Percentiles rank a stretch among this genome's conserved stretches.
Conservation (phyloP, 768 basidiomycete species). For the Collybia sp. region DNA sequence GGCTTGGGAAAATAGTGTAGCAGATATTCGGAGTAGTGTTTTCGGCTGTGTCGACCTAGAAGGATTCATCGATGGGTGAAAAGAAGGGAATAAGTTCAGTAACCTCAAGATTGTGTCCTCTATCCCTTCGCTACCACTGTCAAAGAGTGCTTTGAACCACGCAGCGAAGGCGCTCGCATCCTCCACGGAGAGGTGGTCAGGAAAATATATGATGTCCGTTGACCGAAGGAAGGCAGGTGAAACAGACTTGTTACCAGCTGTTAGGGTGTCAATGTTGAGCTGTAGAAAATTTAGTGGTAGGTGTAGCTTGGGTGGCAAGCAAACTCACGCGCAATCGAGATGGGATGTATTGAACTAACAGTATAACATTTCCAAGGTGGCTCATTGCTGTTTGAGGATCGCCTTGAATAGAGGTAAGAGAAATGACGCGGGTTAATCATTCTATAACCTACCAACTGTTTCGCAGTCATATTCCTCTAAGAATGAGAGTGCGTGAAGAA, state of each 20-base stretch:
- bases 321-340: slow-evolving; percentile 58
- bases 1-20: slow-evolving; percentile 63
- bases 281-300: slow-evolving; percentile 19
- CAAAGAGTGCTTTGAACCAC: slow-evolving; percentile 81
- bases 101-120: slow-evolving; percentile 75
- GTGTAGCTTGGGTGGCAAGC: neutral
- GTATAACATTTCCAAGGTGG: slow-evolving; percentile 73
- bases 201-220: slow-evolving; percentile 37
- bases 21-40: slow-evolving; percentile 60
- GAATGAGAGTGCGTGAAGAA: slow-evolving; percentile 56
- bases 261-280: slow-evolving; percentile 47
- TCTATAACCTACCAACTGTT: slow-evolving; percentile 57
- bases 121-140: slow-evolving; percentile 73
- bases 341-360: slow-evolving; percentile 65
- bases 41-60: slow-evolving; percentile 67
- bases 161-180: slow-evolving; percentile 39
- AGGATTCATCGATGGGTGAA: neutral
- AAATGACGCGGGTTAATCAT: neutral
- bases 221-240: slow-evolving; percentile 47
- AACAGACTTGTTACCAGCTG: slow-evolving; percentile 39
- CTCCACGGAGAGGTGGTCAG: slow-evolving; percentile 36
- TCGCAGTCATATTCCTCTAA: slow-evolving; percentile 77
- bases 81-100: neutral
- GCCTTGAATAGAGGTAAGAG: slow-evolving; percentile 33
- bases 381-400: slow-evolving; percentile 81